A percentile compares a stretch with the other conserved stretches of the same genome.
phyloP scores from a whole-genome alignment of 306 rosid species.

The Cicer pinnatifidum region DNA sequence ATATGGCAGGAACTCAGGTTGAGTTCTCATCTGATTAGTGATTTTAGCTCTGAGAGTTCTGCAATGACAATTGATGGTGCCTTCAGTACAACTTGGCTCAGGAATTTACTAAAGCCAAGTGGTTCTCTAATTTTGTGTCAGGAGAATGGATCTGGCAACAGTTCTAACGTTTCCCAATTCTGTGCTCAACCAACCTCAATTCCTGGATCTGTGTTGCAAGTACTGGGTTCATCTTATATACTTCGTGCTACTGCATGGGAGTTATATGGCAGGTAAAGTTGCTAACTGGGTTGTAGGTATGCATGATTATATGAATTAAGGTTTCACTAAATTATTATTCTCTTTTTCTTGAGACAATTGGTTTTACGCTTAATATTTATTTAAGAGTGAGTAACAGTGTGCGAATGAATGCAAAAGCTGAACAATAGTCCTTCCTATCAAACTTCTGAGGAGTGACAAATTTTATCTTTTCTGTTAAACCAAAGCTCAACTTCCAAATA shows the following conservation, averaged over 20 bases:
- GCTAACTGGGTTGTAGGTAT: constrained; percentile 24
- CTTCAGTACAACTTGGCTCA: constrained; percentile 86
- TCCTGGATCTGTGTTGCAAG: constrained; percentile 92
- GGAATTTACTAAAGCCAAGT: constrained; percentile 73
- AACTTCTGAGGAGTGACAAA: background rate
- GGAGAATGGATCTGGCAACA: constrained; percentile 66
- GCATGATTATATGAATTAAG: constrained; percentile 9
- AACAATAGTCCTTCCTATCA: constrained; percentile 11
- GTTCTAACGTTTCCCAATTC: constrained; percentile 64
- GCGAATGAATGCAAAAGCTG: constrained; percentile 26
- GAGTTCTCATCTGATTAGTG: constrained; percentile 81
- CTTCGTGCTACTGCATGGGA: constrained; percentile 93
- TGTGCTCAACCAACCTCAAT: constrained; percentile 82
- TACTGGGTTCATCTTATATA: constrained; percentile 84
- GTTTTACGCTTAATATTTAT: constrained; percentile 15
- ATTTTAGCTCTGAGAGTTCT: constrained; percentile 75
- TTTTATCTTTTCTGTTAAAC: background rate
- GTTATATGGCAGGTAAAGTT: constrained; percentile 83
- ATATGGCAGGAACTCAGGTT: constrained; percentile 79
- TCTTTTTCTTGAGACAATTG: constrained; percentile 19
- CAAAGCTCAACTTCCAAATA: background rate
- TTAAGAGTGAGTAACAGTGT: constrained; percentile 4
- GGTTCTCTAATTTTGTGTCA: constrained; percentile 72
- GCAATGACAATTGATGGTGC: constrained; percentile 81
- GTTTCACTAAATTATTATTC: constrained; percentile 2